Evolutionary conservation across 2,329 filamentous ascomycete genomes (phyloP).

Genomic region (Paraphaeosphaeria sporulosa): DNA sequence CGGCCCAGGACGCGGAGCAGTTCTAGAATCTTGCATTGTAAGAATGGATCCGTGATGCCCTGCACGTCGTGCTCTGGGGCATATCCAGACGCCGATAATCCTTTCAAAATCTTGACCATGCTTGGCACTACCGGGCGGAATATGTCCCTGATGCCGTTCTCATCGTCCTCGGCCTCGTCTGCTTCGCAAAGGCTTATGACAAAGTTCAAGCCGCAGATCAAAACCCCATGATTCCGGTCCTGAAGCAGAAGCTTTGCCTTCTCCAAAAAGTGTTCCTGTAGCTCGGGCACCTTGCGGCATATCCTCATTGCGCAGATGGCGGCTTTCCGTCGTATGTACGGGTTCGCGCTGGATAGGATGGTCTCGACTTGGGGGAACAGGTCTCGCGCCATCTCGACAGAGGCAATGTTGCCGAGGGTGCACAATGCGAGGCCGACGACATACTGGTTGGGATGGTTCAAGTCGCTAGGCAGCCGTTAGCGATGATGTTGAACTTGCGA

Average conservation of each 20-base stretch:
- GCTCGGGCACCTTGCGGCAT: slow-evolving; percentile 95
- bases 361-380: slow-evolving; percentile 95
- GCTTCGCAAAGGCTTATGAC: slow-evolving; percentile 93
- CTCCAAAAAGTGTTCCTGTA: slow-evolving; percentile 96
- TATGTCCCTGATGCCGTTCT: slow-evolving; percentile 87
- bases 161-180: slow-evolving; percentile 90
- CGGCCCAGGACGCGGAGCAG: slow-evolving; percentile 85
- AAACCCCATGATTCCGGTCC: slow-evolving; percentile 93
- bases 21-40: slow-evolving; percentile 94
- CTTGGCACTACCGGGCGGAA: slow-evolving; percentile 86
- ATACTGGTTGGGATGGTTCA: slow-evolving; percentile 98
- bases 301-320: slow-evolving; percentile 99
- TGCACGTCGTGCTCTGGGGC: slow-evolving; percentile 98
- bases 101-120: slow-evolving; percentile 89
- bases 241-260: slow-evolving; percentile 88
- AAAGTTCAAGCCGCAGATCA: slow-evolving; percentile 89
- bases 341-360: slow-evolving; percentile 89
- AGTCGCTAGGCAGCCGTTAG: slow-evolving; percentile 68
- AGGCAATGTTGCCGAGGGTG: slow-evolving; percentile 96
- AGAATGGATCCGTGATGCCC: slow-evolving; percentile 95
- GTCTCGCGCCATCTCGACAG: slow-evolving; percentile 97
- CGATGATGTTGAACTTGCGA: background rate
- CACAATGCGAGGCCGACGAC: slow-evolving; percentile 96
- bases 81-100: slow-evolving; percentile 92
- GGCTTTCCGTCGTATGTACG: slow-evolving; percentile 97